phyloP scores from a whole-genome alignment of 306 rosid genomes.

The Cucumis hystrix region DNA sequence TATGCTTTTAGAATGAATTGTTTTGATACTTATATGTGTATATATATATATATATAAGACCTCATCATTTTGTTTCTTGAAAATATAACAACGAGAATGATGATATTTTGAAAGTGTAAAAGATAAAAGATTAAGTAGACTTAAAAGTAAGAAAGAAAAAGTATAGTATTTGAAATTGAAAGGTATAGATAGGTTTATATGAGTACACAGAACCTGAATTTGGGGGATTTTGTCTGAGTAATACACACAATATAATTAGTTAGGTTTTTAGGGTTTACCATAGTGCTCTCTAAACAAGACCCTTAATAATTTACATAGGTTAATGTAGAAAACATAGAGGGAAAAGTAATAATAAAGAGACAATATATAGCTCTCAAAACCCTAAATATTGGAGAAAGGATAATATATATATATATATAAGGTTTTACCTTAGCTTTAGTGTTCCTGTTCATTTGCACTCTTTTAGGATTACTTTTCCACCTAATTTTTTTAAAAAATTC shows the following conservation, averaged over 20 bases:
- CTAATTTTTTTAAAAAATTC: neutral
- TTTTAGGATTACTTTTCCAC: neutral
- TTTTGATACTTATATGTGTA: too few species aligned
- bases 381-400: neutral
- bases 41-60: too few species aligned
- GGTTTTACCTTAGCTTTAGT: neutral
- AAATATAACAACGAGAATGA: too few species aligned
- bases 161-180: too few species aligned
- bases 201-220: neutral
- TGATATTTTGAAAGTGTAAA: too few species aligned
- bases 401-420: too few species aligned
- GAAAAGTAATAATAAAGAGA: neutral
- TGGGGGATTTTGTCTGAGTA: neutral
- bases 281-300: neutral
- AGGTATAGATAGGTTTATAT: too few species aligned
- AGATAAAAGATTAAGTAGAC: too few species aligned
- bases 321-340: neutral
- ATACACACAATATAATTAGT: neutral
- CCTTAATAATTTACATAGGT: neutral
- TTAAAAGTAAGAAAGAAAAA: too few species aligned
- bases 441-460: neutral
- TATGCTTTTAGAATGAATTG: too few species aligned
- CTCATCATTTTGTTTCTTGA: too few species aligned
- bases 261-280: neutral
- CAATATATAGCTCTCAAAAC: neutral